These are phyloP conservation scores for Mallotus nudiflorus DNA, from an alignment of 345 rosid species.

Conservation along the genomic window DNA sequence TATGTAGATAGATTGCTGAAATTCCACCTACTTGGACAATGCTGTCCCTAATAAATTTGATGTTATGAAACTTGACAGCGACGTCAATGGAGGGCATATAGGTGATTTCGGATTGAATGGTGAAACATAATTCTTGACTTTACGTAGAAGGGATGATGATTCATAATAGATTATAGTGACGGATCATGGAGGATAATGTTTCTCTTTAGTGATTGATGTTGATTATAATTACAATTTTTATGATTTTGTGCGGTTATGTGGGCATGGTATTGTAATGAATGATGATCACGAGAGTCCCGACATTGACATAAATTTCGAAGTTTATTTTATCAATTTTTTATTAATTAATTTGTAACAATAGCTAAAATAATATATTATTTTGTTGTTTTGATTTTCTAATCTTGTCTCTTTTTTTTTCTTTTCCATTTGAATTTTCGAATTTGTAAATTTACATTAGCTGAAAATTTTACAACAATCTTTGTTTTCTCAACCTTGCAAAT, in stretches of 20 bases:
- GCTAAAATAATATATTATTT: too few relatives aligned
- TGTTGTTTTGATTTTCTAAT: too few relatives aligned
- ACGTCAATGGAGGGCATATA: neutral
- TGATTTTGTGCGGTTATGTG: neutral
- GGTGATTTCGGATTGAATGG: neutral
- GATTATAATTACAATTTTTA: neutral
- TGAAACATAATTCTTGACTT: neutral
- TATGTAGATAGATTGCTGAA: neutral
- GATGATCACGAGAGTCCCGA: conserved; percentile 50
- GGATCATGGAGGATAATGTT: conserved; percentile 25
- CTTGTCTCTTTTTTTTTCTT: too few relatives aligned
- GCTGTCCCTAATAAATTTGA: neutral
- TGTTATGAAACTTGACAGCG: neutral
- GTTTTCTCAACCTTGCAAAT: conserved; percentile 3
- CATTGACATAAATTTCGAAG: conserved; percentile 29
- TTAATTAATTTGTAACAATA: too few relatives aligned
- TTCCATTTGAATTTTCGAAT: too few relatives aligned
- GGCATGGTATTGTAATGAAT: conserved; percentile 27
- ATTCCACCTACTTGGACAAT: conserved; percentile 3
- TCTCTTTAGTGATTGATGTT: neutral
- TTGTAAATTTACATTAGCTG: too few relatives aligned
- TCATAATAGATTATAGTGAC: conserved; percentile 13
- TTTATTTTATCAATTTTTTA: neutral
- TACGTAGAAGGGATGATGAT: conserved; percentile 25
- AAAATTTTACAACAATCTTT: too few relatives aligned